Evolutionary conservation across 306 rosid species (phyloP), one percentile per base, ranked within the genome.

Genomic region (Vigna mungo): DNA sequence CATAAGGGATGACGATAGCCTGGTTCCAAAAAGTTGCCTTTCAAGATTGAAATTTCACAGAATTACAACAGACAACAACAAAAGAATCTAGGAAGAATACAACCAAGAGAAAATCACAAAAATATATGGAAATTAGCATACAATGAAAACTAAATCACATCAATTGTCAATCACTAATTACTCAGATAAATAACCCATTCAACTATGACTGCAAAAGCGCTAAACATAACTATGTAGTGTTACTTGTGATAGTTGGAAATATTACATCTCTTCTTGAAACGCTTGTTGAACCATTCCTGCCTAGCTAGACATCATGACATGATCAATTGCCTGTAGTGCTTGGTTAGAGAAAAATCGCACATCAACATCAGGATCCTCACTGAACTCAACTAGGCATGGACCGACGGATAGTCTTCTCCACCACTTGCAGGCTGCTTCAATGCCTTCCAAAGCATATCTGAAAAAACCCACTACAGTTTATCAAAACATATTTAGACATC

Each of bases 341-440:
- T 94, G 97, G 88, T 83, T 90, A 66, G 98, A 89, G 9, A 91
- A 94, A 80, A 86, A 88, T 52, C 98, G 92, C 39, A 93, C 98
- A 63, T 93, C 97, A 48, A 93, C 98, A 79, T 93, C 98, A 46
- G 98, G 98, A 76, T 93, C 98, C 86, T 93, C 98, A 4, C 96
- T 82, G 47, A 93, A 94, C 87, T 93, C 98, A 70, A 91, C 92
- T 84, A 93, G 80, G 76, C 96, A 80, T 14, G 98, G 98, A 39
- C 98, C 21, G 21, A 20, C 1, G 96, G 60, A 93, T 85, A 1
- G 92, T 84, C 77, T 86, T 93, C 81, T 91, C 98, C 80, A 91
- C 97, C 83, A 91, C 98, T 97, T 93, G 83, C 27, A 1, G 3
- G 27, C 3, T 23, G 27, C 27, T 23, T 23, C 27, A 23, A 23